Base-by-base conservation (phyloP, 2,329 filamentous ascomycete species). In the Nigrospora sphaerica region DNA sequence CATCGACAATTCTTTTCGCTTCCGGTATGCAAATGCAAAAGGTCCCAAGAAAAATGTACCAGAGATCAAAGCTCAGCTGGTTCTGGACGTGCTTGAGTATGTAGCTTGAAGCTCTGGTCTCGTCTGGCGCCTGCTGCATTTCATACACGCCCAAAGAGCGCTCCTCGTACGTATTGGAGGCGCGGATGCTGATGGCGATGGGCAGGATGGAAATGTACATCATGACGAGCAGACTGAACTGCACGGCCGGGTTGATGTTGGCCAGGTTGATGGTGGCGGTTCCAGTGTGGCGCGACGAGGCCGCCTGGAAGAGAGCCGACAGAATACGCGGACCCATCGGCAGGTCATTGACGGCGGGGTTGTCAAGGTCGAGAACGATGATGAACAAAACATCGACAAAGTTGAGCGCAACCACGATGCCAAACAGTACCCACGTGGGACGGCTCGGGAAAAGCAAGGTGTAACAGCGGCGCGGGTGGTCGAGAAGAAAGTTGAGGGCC, bases 381-480 rank as follows among this genome's bases (percentile, higher is more conserved):
- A 83, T 80, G 23, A 83, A 65, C 3, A 82, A 59, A 9, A 76
- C 66, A 57, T 81, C 79, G 36, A 77, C 62, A 12, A 70, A 63
- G 54, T 80, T 82, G 13, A 83, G 68, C 3, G 65, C 57, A 9
- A 79, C 51, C 3, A 81, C 65, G 28, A 73, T 71, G 23, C 65
- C 61, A 3, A 77, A 65, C 0, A 83, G 68, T 52, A 73, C 74
- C 77, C 77, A 83, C 0, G 80, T 83, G 10, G 78, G 72, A n/a
- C 64, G 62, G 32, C 72, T 69, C 0, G 79, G 80, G 53, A 85
- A 85, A 4, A 85, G 70, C 3, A 80, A 71, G 4, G 78, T 83
- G 54, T 80, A 84, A 53, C 79, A 83, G 7, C 81, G 68, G 39
- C 80, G 71, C 0, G 80, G 81, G 57, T 85, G 78, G 44, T 83